A percentile compares a stretch with the other conserved stretches of the same genome.
Evolutionary conservation across 257 asterid species (phyloP).

Genomic region (Gynochthodes officinalis): DNA sequence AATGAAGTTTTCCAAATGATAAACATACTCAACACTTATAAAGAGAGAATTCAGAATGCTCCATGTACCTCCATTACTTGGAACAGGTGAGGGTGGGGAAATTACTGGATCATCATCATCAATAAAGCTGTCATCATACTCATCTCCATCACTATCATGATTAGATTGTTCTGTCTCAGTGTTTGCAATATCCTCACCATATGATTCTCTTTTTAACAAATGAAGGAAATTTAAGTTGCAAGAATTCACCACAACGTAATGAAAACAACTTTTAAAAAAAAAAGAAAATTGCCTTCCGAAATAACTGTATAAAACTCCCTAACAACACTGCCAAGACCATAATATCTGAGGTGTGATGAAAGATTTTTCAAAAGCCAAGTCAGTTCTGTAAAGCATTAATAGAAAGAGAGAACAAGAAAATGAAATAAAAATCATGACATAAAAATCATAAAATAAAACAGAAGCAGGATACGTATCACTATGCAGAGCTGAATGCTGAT

Average conservation of each 20-base stretch:
- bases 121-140: slow-evolving; percentile 84
- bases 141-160: slow-evolving; percentile 50
- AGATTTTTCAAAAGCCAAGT: background rate
- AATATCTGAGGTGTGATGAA: background rate
- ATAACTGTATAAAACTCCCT: background rate
- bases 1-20: background rate
- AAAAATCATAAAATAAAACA: background rate
- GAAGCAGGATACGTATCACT: slow-evolving; percentile 71
- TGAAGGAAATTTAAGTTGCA: slow-evolving; percentile 38
- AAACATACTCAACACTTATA: background rate
- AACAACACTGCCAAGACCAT: background rate
- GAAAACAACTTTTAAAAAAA: background rate
- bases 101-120: slow-evolving; percentile 43
- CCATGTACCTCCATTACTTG: slow-evolving; percentile 44
- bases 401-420: background rate
- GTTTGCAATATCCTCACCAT: slow-evolving; percentile 81
- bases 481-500: slow-evolving; percentile 23
- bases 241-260: slow-evolving; percentile 11
- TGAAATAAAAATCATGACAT: background rate
- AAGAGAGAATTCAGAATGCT: background rate
- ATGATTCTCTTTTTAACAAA: slow-evolving; percentile 56
- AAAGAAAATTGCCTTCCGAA: background rate
- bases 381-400: background rate
- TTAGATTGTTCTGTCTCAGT: slow-evolving; percentile 52
- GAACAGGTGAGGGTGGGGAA: slow-evolving; percentile 39